Conservation (phyloP, 73 alveolate genomes). For the Paramecium tetraurelia region DNA sequence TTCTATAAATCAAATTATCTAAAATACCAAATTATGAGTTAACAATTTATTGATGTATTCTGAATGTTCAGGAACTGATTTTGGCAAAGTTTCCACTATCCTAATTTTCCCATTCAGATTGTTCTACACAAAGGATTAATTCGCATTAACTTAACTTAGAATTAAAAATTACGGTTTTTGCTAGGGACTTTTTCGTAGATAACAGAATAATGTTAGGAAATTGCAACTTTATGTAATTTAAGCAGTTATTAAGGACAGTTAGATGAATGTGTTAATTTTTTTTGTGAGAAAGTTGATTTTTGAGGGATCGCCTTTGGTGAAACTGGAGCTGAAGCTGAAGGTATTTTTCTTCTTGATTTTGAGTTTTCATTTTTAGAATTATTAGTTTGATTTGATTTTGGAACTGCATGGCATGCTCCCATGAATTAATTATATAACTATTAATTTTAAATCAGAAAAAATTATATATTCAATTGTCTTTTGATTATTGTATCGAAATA, state of each 20-base stretch:
- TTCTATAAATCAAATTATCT: not conserved
- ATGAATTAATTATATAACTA: not conserved
- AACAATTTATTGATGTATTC: not conserved
- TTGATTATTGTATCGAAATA: not conserved
- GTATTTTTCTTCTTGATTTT: not conserved
- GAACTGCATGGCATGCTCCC: not conserved
- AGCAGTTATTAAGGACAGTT: not conserved
- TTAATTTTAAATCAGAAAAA: not conserved
- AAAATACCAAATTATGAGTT: not conserved
- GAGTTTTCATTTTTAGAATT: not conserved
- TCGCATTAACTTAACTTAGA: not conserved
- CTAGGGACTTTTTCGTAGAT: not conserved
- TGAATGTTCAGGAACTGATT: not conserved
- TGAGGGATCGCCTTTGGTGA: not conserved
- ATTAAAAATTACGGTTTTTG: not conserved
- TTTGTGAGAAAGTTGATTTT: not conserved
- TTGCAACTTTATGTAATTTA: not conserved
- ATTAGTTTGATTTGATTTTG: not conserved
- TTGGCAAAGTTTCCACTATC: not conserved
- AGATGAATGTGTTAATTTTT: not conserved
- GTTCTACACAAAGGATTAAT: not conserved
- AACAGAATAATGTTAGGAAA: not conserved
- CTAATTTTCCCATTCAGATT: not conserved
- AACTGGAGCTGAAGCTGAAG: not conserved
- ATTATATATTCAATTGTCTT: not conserved